phyloP scores from a whole-genome alignment of 176 grass and related monocot species.

The Alloteropsis semialata region DNA sequence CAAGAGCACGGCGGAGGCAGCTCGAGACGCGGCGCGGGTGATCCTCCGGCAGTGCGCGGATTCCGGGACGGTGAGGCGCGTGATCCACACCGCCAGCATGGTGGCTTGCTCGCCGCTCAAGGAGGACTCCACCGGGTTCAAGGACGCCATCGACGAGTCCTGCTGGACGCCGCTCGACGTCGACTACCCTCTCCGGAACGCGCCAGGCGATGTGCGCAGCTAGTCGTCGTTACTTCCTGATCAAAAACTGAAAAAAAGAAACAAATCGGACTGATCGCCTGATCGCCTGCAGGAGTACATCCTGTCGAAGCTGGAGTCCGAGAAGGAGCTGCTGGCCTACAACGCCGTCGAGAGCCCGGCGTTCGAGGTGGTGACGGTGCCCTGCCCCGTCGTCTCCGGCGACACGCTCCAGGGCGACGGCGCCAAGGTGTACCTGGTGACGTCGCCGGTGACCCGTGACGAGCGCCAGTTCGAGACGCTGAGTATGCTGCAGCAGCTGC shows the following conservation, averaged over 20 bases:
- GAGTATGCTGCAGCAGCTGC: constrained; percentile 33
- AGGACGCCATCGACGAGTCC: constrained; percentile 33
- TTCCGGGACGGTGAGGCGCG: constrained; percentile 38
- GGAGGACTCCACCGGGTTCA: constrained; percentile 19
- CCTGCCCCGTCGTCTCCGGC: constrained; percentile 43
- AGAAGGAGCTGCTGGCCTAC: constrained; percentile 48
- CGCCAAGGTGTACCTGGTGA: neutral
- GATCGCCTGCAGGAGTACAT: constrained; percentile 21
- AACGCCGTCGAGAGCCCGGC: constrained; percentile 13
- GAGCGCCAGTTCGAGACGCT: neutral
- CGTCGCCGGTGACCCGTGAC: constrained; percentile 27
- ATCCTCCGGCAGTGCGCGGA: constrained; percentile 45
- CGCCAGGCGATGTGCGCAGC: constrained; percentile 19
- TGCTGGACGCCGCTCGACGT: constrained; percentile 37
- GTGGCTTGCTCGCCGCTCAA: constrained; percentile 21
- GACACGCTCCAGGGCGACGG: constrained; percentile 6
- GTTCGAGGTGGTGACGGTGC: constrained; percentile 57
- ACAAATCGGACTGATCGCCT: no score
- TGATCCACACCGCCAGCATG: constrained; percentile 38
- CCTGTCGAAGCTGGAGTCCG: constrained; percentile 18
- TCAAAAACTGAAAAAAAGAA: no score
- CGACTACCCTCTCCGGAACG: constrained; percentile 15
- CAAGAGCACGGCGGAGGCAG: constrained; percentile 47
- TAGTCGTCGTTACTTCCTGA: neutral
- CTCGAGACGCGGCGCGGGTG: constrained; percentile 13